Base-by-base conservation (phyloP, 2,329 filamentous ascomycete species). In the Sarocladium strictum region DNA sequence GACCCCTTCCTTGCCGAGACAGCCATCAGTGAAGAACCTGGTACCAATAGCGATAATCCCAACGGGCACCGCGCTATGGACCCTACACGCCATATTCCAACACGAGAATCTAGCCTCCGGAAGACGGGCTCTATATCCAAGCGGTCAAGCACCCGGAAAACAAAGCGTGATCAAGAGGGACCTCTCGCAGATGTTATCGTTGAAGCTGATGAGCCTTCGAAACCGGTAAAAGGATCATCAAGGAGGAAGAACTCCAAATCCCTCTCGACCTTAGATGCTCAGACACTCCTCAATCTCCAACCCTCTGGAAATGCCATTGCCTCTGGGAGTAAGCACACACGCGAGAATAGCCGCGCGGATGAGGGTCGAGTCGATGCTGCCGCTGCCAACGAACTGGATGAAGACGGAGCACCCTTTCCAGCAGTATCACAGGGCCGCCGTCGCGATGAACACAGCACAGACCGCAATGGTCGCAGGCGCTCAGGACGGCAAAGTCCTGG, bases 401-500 rank as follows among this genome's bases (percentile, higher is more conserved):
- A 87, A 21, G 85, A 89, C 17, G 84, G 83, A 14, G 87, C 87
- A 0, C 87, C 87, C 1, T 87, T 83, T 17, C 87, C 87, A 0
- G 78, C 85, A 1, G 77, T 90, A 7, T 77, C 84, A 15, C 86
- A 87, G 58, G 77, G 83, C 15, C 73, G 76, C 9, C 73, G 77
- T 24, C 73, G 78, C 64, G 78, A 74, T 58, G 67, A 77, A 62
- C 67, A 72, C n/a, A 79, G 75, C 58, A 65, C 69, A 1, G 78
- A 80, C n/a, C 69, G 71, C 12, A 65, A 62, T 26, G 68, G 71
- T 35, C 69, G 75, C 47, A 76, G 74, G 51, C 70, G 70, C 35
- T 79, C 80, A 0, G 75, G 75, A 7, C 75, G 73, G n/a, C 67
- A 68, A 3, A 77, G 75, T 2, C 76, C 80, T 0, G 78, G 79